Percentiles rank a stretch among this genome's conserved stretches.
Conservation (phyloP, 345 rosid species). For the Lagerstroemia speciosa region DNA sequence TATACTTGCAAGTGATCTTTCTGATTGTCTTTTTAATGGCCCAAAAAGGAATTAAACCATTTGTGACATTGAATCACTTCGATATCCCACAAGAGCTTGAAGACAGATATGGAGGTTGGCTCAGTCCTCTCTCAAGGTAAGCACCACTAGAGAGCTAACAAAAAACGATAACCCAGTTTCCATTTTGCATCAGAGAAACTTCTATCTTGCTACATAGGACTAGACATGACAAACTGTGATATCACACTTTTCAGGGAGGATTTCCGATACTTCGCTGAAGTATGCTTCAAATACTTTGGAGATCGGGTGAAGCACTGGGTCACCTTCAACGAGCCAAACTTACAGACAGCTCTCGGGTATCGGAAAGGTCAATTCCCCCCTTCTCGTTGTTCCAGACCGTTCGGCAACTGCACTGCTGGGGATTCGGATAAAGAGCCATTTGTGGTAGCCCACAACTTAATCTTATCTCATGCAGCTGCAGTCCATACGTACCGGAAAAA, state of each 20-base stretch:
- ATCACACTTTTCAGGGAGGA: slow-evolving; percentile 36
- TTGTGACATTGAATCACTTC: slow-evolving; percentile 62
- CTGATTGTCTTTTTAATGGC: not conserved
- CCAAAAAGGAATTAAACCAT: slow-evolving; percentile 60
- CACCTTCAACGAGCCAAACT: slow-evolving; percentile 63
- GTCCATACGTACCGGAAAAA: slow-evolving; percentile 33
- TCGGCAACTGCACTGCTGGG: slow-evolving; percentile 46
- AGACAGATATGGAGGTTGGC: slow-evolving; percentile 65
- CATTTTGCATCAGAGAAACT: not conserved
- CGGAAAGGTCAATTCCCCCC: slow-evolving; percentile 49
- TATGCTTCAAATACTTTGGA: slow-evolving; percentile 52
- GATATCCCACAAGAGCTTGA: slow-evolving; percentile 77
- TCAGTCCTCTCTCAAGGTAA: slow-evolving; percentile 50
- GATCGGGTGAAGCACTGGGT: slow-evolving; percentile 48
- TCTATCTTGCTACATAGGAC: not conserved
- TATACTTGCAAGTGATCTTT: too few species aligned
- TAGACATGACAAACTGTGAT: not conserved
- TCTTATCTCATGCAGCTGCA: slow-evolving; percentile 54
- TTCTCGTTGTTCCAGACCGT: slow-evolving; percentile 42
- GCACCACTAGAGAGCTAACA: not conserved
- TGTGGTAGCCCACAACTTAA: slow-evolving; percentile 52
- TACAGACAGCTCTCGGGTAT: slow-evolving; percentile 36
- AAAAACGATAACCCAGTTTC: not conserved
- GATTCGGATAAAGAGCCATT: slow-evolving; percentile 47
- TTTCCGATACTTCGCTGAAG: slow-evolving; percentile 41